Evolutionary conservation across 208 protist species (phyloP).

Genomic region (Crithidia expoeki): DNA sequence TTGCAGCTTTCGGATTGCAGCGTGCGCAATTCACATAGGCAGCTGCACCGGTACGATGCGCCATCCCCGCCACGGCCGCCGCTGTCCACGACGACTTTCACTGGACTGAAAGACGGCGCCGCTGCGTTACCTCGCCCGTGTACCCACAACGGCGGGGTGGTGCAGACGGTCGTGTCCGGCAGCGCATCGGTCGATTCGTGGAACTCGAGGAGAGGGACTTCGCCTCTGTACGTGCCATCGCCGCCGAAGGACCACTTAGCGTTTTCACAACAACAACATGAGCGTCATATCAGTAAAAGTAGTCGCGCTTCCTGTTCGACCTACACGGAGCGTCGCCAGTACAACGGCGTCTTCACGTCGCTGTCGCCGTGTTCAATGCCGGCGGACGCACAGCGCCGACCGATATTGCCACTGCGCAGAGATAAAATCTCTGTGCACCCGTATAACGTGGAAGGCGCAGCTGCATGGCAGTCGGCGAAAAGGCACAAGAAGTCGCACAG

Average conservation of each 20-base stretch:
- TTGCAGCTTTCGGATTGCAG: neutral
- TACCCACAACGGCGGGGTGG: slow-evolving; percentile 4
- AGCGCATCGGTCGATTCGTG: neutral
- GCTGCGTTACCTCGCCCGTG: slow-evolving; percentile 9
- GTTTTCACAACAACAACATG: neutral
- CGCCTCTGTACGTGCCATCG: slow-evolving; percentile 3
- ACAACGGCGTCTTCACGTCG: slow-evolving; percentile 14
- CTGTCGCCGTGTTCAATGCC: slow-evolving; percentile 4
- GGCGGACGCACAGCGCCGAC: neutral
- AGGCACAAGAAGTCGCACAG: slow-evolving; percentile 7
- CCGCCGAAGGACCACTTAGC: neutral
- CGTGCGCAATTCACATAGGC: neutral
- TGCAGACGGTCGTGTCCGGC: neutral
- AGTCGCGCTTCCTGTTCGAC: neutral
- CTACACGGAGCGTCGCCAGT: neutral
- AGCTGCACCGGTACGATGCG: slow-evolving; percentile 17
- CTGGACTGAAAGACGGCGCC: neutral
- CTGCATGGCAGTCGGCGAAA: neutral
- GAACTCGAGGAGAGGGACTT: neutral
- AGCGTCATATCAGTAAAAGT: neutral
- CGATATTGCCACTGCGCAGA: neutral
- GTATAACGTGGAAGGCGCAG: slow-evolving; percentile 8
- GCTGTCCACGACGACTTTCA: neutral
- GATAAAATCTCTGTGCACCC: neutral
- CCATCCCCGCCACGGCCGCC: slow-evolving; percentile 1